Percentiles rank a stretch among this genome's conserved stretches.
Conservation (phyloP, 768 basidiomycete genomes). For the Xerocomellus chrysenteron region DNA sequence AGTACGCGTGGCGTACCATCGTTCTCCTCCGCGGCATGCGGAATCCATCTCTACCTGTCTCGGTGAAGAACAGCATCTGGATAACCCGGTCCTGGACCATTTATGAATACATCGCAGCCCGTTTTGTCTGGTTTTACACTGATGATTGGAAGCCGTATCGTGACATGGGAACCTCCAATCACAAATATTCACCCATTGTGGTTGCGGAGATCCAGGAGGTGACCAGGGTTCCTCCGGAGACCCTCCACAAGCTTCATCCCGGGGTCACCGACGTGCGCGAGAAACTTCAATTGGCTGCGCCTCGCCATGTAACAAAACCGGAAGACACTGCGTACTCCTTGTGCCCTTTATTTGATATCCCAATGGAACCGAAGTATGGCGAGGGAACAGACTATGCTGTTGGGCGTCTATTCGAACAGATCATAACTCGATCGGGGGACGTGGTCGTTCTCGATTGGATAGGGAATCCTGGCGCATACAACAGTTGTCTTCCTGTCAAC, state of each 20-base stretch:
- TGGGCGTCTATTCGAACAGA: background rate
- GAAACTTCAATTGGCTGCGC: background rate
- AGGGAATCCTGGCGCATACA: background rate
- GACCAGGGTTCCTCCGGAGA: background rate
- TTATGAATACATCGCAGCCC: background rate
- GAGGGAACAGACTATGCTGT: background rate
- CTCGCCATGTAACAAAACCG: background rate
- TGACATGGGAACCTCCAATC: background rate
- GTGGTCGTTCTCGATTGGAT: background rate
- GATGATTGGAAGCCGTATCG: background rate
- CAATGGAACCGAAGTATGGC: background rate
- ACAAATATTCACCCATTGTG: background rate
- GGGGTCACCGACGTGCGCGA: background rate
- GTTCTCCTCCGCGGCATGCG: background rate
- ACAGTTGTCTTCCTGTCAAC: background rate
- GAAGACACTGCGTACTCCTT: background rate
- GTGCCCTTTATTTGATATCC: background rate
- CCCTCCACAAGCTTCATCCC: background rate
- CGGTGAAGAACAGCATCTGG: background rate
- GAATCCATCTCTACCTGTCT: background rate
- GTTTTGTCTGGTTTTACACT: background rate
- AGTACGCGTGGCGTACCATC: background rate
- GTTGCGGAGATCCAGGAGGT: background rate
- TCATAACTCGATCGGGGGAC: background rate
- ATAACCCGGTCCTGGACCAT: slow-evolving; percentile 1